Evolutionary conservation across 768 basidiomycete genomes (phyloP).

Genomic region (Coprinellus micaceus): DNA sequence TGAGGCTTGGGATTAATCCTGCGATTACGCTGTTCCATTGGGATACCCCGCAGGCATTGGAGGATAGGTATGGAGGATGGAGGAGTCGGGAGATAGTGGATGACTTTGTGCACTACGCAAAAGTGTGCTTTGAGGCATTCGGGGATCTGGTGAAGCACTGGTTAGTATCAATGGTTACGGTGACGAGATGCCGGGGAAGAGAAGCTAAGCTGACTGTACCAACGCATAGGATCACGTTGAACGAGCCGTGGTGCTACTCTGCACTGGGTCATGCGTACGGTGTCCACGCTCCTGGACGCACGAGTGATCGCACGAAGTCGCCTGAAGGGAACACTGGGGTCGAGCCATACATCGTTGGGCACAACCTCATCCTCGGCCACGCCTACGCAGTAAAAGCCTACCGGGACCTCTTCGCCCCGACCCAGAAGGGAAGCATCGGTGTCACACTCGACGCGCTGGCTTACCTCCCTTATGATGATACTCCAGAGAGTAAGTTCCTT

Average conservation of each 20-base stretch:
- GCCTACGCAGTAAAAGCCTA: slow-evolving; percentile 63
- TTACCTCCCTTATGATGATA: slow-evolving; percentile 63
- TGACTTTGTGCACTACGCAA: slow-evolving; percentile 63
- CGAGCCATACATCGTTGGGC: slow-evolving; percentile 66
- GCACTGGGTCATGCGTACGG: slow-evolving; percentile 63
- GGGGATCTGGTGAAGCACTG: slow-evolving; percentile 74
- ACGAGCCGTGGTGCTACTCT: slow-evolving; percentile 70
- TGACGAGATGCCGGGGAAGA: too few relatives aligned
- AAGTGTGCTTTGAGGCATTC: slow-evolving; percentile 63
- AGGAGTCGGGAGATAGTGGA: slow-evolving; percentile 59
- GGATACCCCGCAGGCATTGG: slow-evolving; percentile 72
- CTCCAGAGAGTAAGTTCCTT: slow-evolving; percentile 51
- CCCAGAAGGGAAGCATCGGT: slow-evolving; percentile 60
- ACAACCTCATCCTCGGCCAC: slow-evolving; percentile 67
- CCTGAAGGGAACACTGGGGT: slow-evolving; percentile 56
- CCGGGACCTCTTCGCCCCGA: slow-evolving; percentile 50
- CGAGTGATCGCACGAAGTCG: slow-evolving; percentile 54
- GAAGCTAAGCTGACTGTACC: too few relatives aligned
- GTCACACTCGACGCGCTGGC: slow-evolving; percentile 71
- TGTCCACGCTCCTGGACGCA: slow-evolving; percentile 65
- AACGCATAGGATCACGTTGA: slow-evolving; percentile 57
- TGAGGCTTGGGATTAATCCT: slow-evolving; percentile 57
- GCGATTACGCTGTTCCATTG: slow-evolving; percentile 72
- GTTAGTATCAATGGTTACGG: slow-evolving; percentile 34
- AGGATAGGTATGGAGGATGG: slow-evolving; percentile 76